phyloP scores from a whole-genome alignment of 1,139 yeast genomes.

The Ashbya aceris region DNA sequence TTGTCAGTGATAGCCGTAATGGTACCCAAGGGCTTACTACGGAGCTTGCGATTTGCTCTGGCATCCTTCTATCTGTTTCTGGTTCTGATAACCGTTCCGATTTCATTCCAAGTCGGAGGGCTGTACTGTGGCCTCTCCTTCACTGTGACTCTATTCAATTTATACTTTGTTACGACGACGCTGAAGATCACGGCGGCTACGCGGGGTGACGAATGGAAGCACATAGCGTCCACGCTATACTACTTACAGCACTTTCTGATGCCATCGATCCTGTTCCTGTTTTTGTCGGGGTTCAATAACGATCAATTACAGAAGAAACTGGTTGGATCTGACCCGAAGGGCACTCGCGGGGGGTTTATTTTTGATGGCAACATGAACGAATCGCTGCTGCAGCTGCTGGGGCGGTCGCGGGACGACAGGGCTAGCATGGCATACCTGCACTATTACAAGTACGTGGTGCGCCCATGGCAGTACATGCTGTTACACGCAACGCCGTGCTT shows the following conservation, averaged over 20 bases:
- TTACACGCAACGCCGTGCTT: constrained; percentile 81
- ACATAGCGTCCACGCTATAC: constrained; percentile 36
- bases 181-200: constrained; percentile 48
- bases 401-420: constrained; percentile 10
- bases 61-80: constrained; percentile 55
- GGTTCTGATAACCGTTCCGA: constrained; percentile 75
- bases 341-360: background rate
- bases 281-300: constrained; percentile 46
- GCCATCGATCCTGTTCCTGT: constrained; percentile 59
- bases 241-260: constrained; percentile 74
- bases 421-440: constrained; percentile 18
- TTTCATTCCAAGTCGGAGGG: constrained; percentile 95
- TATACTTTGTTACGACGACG: constrained; percentile 68
- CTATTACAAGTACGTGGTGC: constrained; percentile 34
- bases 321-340: background rate
- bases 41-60: constrained; percentile 30
- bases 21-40: constrained; percentile 15
- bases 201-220: constrained; percentile 38
- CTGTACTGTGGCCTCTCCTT: constrained; percentile 80
- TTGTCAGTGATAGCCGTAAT: constrained; percentile 1
- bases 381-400: constrained; percentile 17
- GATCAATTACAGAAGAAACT: constrained; percentile 17
- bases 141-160: constrained; percentile 60
- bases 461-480: constrained; percentile 62
- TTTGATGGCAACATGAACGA: constrained; percentile 17